Evolutionary conservation across 2,329 filamentous ascomycete genomes (phyloP).

Genomic region (Daldinia sp.): DNA sequence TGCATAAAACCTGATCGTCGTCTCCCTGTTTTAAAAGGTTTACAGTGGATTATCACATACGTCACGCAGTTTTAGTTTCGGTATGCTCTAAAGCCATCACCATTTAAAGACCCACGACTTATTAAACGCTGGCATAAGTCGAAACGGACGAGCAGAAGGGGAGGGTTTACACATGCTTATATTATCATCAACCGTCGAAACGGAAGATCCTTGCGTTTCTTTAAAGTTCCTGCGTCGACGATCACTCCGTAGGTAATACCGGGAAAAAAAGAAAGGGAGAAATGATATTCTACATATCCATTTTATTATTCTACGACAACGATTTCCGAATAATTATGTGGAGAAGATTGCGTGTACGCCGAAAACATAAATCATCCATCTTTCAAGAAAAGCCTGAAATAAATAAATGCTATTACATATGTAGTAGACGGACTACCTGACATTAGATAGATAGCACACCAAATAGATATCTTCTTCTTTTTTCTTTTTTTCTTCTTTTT

Average conservation of each 20-base stretch:
- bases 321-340: slow-evolving; percentile 25
- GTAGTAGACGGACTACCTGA: too few species aligned
- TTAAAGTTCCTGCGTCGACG: slow-evolving; percentile 26
- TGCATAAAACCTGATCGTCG: not conserved
- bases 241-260: slow-evolving; percentile 18
- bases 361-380: slow-evolving; percentile 14
- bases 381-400: not conserved
- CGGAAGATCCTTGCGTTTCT: slow-evolving; percentile 17
- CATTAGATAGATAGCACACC: not conserved
- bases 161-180: not conserved
- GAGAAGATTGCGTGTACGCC: slow-evolving; percentile 32
- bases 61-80: not conserved
- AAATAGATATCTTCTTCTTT: not conserved
- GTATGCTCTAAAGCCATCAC: not conserved
- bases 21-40: not conserved
- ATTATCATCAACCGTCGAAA: not conserved
- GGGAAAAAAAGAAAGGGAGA: slow-evolving; percentile 18
- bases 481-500: not conserved
- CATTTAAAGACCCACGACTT: not conserved
- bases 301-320: not conserved
- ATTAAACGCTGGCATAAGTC: not conserved
- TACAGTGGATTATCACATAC: not conserved
- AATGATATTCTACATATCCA: slow-evolving; percentile 10
- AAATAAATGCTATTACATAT: too few species aligned
- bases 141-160: not conserved